Conservation (phyloP, 116 monocot genomes). For the Trichopus zeylanicus region DNA sequence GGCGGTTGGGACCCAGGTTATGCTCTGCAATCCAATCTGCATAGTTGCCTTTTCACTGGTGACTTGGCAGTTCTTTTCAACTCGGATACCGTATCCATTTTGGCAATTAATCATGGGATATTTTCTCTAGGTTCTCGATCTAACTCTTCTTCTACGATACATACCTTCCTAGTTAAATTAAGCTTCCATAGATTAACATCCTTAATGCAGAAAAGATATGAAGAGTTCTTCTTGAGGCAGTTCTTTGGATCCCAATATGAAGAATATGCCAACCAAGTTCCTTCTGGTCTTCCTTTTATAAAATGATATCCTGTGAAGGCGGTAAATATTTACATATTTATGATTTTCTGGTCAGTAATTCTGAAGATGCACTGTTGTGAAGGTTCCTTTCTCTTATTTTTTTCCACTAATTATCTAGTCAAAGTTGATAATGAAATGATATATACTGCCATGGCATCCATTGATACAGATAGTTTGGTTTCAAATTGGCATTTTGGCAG, state of each 20-base stretch:
- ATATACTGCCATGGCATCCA: too few species aligned
- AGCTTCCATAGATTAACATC: constrained; percentile 4
- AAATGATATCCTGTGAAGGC: constrained; percentile 25
- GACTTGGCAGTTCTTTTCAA: constrained; percentile 77
- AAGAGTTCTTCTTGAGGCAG: constrained; percentile 91
- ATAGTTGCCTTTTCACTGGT: constrained; percentile 46
- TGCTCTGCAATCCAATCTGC: constrained; percentile 83
- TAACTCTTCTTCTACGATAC: too few species aligned
- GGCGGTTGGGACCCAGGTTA: constrained; percentile 78
- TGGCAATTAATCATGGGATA: not conserved
- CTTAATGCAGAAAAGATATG: constrained; percentile 66
- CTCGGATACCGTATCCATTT: constrained; percentile 73
- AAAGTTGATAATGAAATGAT: too few species aligned
- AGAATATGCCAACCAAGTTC: constrained; percentile 60
- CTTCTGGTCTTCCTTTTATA: constrained; percentile 89
- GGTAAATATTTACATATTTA: not conserved
- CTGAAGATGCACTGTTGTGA: not conserved
- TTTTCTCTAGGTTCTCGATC: too few species aligned
- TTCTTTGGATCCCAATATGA: constrained; percentile 64
- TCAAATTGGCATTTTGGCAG: not conserved
- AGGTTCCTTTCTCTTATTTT: not conserved
- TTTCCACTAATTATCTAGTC: not conserved
- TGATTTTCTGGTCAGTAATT: not conserved
- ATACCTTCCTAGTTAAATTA: not conserved
- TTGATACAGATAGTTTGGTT: not conserved